A percentile compares a stretch with the other conserved stretches of the same genome.
Evolutionary conservation across 176 grass and related monocot species (phyloP).

Genomic region (Secale cereale): DNA sequence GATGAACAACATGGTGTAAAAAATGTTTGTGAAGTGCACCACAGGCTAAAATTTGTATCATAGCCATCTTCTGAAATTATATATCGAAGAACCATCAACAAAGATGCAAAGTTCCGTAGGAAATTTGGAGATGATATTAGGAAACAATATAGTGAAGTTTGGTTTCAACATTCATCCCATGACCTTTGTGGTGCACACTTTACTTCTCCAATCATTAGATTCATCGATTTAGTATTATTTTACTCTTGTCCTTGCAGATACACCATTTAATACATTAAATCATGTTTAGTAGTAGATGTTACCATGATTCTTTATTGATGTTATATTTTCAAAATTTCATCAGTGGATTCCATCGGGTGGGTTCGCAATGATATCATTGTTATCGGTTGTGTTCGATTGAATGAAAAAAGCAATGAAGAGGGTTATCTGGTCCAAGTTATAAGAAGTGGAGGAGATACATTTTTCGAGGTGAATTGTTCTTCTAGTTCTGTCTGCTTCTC

Average conservation of each 20-base stretch:
- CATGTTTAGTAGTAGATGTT: constrained; percentile 12
- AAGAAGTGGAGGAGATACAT: constrained; percentile 45
- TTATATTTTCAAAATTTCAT: constrained; percentile 27
- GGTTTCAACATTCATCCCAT: neutral
- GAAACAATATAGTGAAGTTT: neutral
- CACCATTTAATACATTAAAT: neutral
- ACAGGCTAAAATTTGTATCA: neutral
- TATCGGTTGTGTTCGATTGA: constrained; percentile 70
- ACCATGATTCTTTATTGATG: constrained; percentile 19
- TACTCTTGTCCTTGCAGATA: constrained; percentile 1
- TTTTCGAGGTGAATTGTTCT: constrained; percentile 62
- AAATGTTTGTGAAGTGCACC: neutral
- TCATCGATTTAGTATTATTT: neutral
- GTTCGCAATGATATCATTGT: constrained; percentile 72
- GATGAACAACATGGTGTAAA: neutral
- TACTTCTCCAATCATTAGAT: neutral
- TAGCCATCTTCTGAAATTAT: constrained; percentile 7
- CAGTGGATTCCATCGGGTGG: constrained; percentile 91
- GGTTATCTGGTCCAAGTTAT: constrained; percentile 85
- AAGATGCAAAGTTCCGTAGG: neutral
- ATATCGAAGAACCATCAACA: neutral
- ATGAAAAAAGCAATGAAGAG: constrained; percentile 67
- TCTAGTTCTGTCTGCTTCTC: constrained; percentile 3
- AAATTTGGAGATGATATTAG: constrained; percentile 13
- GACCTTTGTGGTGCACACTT: neutral